Evolutionary conservation across 495 filamentous ascomycete genomes (phyloP), one percentile per base, ranked within the genome.

Genomic region (Penicillium herquei): DNA sequence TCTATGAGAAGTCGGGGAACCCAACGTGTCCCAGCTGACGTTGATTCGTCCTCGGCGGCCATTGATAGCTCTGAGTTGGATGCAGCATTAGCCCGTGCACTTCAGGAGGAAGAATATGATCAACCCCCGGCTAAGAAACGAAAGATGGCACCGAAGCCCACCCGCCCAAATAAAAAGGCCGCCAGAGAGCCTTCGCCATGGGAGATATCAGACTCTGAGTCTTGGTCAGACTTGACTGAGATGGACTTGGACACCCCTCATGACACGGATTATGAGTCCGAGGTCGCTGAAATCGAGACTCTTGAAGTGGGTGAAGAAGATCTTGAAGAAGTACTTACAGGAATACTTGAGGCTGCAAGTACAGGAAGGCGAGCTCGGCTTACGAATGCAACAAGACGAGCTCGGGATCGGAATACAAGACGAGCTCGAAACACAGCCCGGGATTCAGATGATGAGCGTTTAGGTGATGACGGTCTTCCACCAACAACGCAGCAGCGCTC

Each of bases 61-160:
- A 64, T 59, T 12, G 50, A 78, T 33, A 65, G 68, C 11, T 78
- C 70, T 30, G 55, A 42, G 39, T 60, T 77, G 0, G 85, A 88
- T 69, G 79, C 75, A 14, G 76, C 76, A 37, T 59, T 90, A 18
- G 87, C 87, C 6, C 72, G 70, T 51, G 73, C 64, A 31, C 72
- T 90, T 39, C 87, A 91, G 62, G 70, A 80, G 39, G 78, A 85
- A 55, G 88, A 90, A 62, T 85, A 87, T 58, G 65, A 69, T 14
- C 52, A 64, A 9, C 61, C 50, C 13, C 30, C 8, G 63, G 1
- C 42, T 53, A n/a, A 46, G 30, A 46, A 13, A 32, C 43, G 13
- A 13, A 46, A 46, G 26, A 31, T n/a, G 7, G 18, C 26, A 10
- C 14, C 11, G 31, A 46, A 21, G 26, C 3, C 21, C 14, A 46